phyloP scores from a whole-genome alignment of 768 basidiomycete genomes.

The Termitomyces sp. region DNA sequence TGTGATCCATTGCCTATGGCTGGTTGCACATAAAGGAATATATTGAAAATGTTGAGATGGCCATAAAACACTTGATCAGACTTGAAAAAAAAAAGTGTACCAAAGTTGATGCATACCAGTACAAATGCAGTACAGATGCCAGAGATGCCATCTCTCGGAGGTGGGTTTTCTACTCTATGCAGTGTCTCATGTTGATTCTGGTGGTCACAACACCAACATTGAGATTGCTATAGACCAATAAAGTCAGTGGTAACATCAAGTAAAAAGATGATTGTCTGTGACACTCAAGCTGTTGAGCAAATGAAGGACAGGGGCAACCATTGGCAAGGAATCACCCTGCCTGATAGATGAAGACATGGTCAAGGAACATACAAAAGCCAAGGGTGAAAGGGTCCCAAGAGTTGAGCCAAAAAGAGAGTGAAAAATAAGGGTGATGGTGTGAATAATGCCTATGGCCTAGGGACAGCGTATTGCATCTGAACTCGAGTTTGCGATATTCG shows the following conservation, averaged over 20 bases:
- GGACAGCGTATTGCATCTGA: no score
- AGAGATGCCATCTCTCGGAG: not conserved
- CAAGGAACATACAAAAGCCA: no score
- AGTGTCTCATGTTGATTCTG: not conserved
- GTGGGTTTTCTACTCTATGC: not conserved
- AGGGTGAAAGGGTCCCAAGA: no score
- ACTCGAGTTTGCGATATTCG: no score
- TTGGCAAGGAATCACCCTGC: not conserved
- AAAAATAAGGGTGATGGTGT: no score
- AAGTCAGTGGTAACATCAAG: not conserved
- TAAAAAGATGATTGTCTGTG: not conserved
- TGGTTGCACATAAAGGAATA: not conserved
- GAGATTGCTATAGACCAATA: not conserved
- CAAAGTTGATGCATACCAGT: not conserved
- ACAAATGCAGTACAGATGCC: not conserved
- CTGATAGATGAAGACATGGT: not conserved
- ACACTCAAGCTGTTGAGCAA: not conserved
- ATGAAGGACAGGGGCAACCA: not conserved
- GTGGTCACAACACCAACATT: not conserved
- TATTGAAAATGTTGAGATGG: not conserved
- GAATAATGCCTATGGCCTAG: no score
- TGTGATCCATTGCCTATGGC: not conserved
- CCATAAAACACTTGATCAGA: not conserved
- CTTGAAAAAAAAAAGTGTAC: no score
- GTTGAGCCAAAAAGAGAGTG: no score